phyloP scores from a whole-genome alignment of 2,329 filamentous ascomycete species.

The Didymella segeticola region DNA sequence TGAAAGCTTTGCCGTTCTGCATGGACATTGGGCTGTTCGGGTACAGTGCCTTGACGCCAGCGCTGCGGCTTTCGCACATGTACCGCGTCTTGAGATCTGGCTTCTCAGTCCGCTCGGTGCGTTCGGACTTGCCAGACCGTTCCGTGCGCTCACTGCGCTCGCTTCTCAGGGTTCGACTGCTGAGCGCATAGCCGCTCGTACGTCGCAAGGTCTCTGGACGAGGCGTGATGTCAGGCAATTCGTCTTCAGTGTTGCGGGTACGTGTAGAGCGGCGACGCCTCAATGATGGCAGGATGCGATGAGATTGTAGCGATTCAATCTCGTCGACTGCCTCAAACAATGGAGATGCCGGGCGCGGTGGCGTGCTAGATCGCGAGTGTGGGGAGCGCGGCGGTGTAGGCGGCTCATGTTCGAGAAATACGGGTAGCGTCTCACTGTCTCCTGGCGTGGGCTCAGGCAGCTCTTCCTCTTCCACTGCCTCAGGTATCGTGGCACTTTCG shows the following conservation, averaged over 20 bases:
- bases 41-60: slow-evolving; percentile 49
- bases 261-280: slow-evolving; percentile 41
- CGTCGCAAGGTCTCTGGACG: slow-evolving; percentile 30
- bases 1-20: slow-evolving; percentile 25
- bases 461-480: slow-evolving; percentile 26
- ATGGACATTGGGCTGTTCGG: slow-evolving; percentile 39
- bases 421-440: slow-evolving; percentile 15
- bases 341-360: slow-evolving; percentile 37
- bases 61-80: slow-evolving; percentile 46
- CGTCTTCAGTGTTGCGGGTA: slow-evolving; percentile 36
- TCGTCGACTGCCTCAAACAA: slow-evolving; percentile 46
- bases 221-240: slow-evolving; percentile 29
- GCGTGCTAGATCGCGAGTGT: slow-evolving; percentile 34
- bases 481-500: slow-evolving; percentile 5
- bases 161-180: slow-evolving; percentile 29
- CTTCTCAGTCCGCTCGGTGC: slow-evolving; percentile 25
- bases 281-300: slow-evolving; percentile 34
- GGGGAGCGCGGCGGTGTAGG: slow-evolving; percentile 39
- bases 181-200: slow-evolving; percentile 41
- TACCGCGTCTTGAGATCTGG: slow-evolving; percentile 38
- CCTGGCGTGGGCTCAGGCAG: slow-evolving; percentile 5
- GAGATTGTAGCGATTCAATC: slow-evolving; percentile 40
- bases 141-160: slow-evolving; percentile 32
- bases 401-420: slow-evolving; percentile 20
- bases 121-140: slow-evolving; percentile 26